Evolutionary conservation across 441 rosid genomes (phyloP).

Genomic region (Populus trichocarpa): DNA sequence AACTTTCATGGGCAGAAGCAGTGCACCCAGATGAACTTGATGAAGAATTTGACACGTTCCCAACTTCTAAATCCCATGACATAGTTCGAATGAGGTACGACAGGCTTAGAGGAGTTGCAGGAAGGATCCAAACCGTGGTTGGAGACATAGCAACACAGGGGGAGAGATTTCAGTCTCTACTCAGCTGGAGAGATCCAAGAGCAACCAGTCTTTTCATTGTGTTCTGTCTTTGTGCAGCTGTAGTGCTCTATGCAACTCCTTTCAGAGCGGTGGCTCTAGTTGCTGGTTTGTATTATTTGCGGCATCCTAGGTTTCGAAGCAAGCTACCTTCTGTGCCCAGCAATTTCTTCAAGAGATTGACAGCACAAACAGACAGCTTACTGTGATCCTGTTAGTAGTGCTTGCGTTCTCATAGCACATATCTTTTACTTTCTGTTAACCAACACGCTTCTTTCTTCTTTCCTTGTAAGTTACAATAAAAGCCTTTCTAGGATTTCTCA

Average conservation of each 20-base stretch:
- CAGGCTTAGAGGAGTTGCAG: slow-evolving; percentile 69
- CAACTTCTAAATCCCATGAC: slow-evolving; percentile 61
- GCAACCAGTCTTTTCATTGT: slow-evolving; percentile 67
- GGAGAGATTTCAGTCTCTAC: slow-evolving; percentile 60
- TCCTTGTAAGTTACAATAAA: slow-evolving; percentile 1
- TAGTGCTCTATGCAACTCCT: slow-evolving; percentile 63
- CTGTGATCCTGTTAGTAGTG: slow-evolving; percentile 24
- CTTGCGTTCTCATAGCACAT: background rate
- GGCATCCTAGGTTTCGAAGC: slow-evolving; percentile 82
- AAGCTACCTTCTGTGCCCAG: slow-evolving; percentile 77
- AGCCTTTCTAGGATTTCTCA: background rate
- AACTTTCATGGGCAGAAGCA: slow-evolving; percentile 71
- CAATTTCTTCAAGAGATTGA: slow-evolving; percentile 82
- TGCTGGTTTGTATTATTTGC: slow-evolving; percentile 54
- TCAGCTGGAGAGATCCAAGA: slow-evolving; percentile 92
- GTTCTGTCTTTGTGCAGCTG: slow-evolving; percentile 67
- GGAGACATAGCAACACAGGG: slow-evolving; percentile 86
- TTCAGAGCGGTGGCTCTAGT: slow-evolving; percentile 55
- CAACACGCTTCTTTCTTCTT: background rate
- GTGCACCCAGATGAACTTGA: slow-evolving; percentile 80
- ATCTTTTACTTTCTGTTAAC: background rate
- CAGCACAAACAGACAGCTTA: slow-evolving; percentile 64
- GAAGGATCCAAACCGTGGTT: slow-evolving; percentile 67
- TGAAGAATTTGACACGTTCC: slow-evolving; percentile 86
- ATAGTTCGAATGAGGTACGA: slow-evolving; percentile 74